Base-by-base conservation (phyloP, 2,329 filamentous ascomycete species). In the Torrubiella hemipterigena region DNA sequence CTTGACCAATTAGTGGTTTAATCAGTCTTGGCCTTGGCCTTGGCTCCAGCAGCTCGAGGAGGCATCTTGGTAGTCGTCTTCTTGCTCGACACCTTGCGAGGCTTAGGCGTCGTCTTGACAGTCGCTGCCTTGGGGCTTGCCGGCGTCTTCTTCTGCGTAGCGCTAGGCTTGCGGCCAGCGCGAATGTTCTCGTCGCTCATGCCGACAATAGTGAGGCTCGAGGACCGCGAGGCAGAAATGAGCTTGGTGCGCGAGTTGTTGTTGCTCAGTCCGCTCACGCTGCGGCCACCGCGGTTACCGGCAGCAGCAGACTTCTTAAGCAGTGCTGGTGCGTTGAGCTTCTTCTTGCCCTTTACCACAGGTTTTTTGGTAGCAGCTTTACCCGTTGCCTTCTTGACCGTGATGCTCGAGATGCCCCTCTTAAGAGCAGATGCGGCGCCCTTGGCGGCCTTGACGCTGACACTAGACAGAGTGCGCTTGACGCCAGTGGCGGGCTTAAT, bases 371-470 rank as follows among this genome's bases (percentile, higher is more conserved):
- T 52, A 15, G 43, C 37, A 19, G 43, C 43, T n/a, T n/a, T n/a
- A n/a, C n/a, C n/a, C n/a, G n/a, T n/a, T n/a, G n/a, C n/a, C n/a
- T n/a, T n/a, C n/a, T n/a, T n/a, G 20, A 45, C 40, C 7, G 47
- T 41, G 24, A 54, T 48, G 20, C 45, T 49, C n/a, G 50, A 49
- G 18, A 56, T 45, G 30, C 51, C 43, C 42, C 51, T 58, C 42
- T 52, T 58, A 12, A 60, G 37, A 10, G 48, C 54, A 26, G 48
- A 50, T 9, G 56, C 49, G 7, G 57, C 54, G 17, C 48, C 47
- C 41, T 56, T 56, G 36, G 48, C 51, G 3, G 52, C 51, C 42
- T 59, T 54, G 23, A 49, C 37, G 35, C 55, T 42, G 10, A 50
- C 51, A 15, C 34, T 50, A 6, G 56, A 55, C 5, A 59, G 30